phyloP scores from a whole-genome alignment of 1,284 basidiomycete genomes.

The Ustilago esculenta region DNA sequence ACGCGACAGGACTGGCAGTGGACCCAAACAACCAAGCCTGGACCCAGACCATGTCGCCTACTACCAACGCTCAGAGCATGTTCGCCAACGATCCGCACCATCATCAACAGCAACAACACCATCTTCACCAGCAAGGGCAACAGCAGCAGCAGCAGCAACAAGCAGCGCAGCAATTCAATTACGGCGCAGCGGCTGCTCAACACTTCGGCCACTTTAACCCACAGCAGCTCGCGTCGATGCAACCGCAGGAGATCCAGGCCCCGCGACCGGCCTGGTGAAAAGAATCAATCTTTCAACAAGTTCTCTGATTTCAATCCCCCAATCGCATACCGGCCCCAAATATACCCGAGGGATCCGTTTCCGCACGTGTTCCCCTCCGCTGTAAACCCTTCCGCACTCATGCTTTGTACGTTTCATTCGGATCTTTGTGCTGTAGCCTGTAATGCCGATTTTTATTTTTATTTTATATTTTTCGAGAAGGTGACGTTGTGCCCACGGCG shows the following conservation, averaged over 20 bases:
- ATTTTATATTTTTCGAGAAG: too few species aligned
- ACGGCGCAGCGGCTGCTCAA: constrained; percentile 7
- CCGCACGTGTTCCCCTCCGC: too few species aligned
- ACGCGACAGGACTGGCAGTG: neutral
- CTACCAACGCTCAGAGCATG: constrained; percentile 18
- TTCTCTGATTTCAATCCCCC: neutral
- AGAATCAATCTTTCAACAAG: neutral
- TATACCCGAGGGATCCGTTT: too few species aligned
- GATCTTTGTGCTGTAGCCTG: too few species aligned
- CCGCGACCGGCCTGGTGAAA: constrained; percentile 31
- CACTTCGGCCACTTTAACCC: constrained; percentile 42
- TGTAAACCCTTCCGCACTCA: too few species aligned
- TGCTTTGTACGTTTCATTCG: too few species aligned
- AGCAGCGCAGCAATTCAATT: constrained; percentile 9
- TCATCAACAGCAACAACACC: constrained; percentile 19
- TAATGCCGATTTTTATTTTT: too few species aligned
- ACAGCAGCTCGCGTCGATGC: constrained; percentile 25
- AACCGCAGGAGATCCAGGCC: constrained; percentile 38
- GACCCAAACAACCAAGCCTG: constrained; percentile 22
- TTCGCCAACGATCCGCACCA: constrained; percentile 17
- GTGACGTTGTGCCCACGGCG: too few species aligned
- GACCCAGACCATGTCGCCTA: constrained; percentile 23
- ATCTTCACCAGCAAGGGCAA: constrained; percentile 5
- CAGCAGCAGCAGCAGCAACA: constrained; percentile 17
- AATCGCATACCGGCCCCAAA: neutral